phyloP scores from a whole-genome alignment of 129 eudicot species.

The Solidago caesia region DNA sequence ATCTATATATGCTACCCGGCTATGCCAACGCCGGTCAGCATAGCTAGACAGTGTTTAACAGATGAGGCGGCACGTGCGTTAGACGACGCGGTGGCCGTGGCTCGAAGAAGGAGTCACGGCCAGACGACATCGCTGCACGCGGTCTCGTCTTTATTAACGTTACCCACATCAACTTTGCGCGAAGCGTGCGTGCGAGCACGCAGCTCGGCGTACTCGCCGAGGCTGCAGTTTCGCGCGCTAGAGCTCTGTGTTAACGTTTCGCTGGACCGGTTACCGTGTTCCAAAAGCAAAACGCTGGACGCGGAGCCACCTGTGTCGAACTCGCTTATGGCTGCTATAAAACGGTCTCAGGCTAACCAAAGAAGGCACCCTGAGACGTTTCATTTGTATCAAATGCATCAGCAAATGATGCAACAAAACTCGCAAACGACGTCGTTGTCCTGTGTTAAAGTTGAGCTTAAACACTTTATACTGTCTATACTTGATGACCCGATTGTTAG shows the following conservation, averaged over 20 bases:
- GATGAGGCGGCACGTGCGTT: conserved; percentile 58
- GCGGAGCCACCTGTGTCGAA: conserved; percentile 62
- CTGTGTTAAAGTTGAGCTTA: conserved; percentile 67
- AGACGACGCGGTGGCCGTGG: conserved; percentile 64
- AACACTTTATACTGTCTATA: conserved; percentile 70
- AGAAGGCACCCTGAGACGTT: conserved; percentile 61
- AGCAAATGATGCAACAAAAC: conserved; percentile 15
- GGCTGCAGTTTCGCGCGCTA: conserved; percentile 60
- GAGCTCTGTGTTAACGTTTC: conserved; percentile 58
- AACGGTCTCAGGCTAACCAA: conserved; percentile 68
- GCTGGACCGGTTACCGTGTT: conserved; percentile 54
- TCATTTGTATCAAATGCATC: conserved; percentile 45
- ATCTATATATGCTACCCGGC: conserved; percentile 43
- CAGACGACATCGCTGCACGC: conserved; percentile 72
- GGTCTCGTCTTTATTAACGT: conserved; percentile 47
- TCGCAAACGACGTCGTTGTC: conserved; percentile 30
- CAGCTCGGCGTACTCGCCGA: conserved; percentile 54
- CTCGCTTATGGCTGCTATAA: conserved; percentile 70
- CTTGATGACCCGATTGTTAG: conserved; percentile 95
- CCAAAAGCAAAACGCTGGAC: conserved; percentile 34
- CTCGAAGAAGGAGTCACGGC: conserved; percentile 56
- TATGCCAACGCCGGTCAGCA: conserved; percentile 74
- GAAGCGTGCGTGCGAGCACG: conserved; percentile 61
- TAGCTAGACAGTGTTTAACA: conserved; percentile 64
- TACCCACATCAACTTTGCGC: conserved; percentile 45